Percentiles rank a stretch among this genome's conserved stretches.
phyloP scores from a whole-genome alignment of 768 basidiomycete species.

The Pleurotus cornucopiae region DNA sequence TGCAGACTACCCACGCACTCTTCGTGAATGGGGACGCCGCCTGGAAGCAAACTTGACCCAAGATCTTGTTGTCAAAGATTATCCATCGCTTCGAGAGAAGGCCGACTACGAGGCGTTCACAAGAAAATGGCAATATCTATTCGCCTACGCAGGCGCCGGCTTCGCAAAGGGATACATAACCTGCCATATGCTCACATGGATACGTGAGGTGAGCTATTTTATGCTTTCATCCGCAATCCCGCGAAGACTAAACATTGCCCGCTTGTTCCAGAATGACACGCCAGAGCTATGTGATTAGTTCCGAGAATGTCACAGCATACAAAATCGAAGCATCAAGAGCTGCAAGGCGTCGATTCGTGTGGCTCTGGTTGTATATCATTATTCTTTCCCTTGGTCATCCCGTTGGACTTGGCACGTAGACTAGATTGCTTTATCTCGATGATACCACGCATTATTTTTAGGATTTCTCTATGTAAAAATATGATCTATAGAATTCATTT shows the following conservation, averaged over 20 bases:
- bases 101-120: slow-evolving; percentile 67
- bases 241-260: no score
- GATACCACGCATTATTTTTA: neutral
- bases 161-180: slow-evolving; percentile 80
- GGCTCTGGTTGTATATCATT: slow-evolving; percentile 4
- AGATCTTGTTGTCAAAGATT: slow-evolving; percentile 51
- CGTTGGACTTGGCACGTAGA: slow-evolving; percentile 3
- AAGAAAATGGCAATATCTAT: slow-evolving; percentile 81
- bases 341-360: neutral
- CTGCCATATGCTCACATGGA: slow-evolving; percentile 79
- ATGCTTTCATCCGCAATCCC: no score
- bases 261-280: slow-evolving; percentile 4
- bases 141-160: slow-evolving; percentile 77
- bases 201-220: slow-evolving; percentile 47
- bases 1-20: slow-evolving; percentile 80
- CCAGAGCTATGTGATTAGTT: slow-evolving; percentile 6
- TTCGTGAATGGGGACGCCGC: slow-evolving; percentile 87
- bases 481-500: neutral
- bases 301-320: neutral
- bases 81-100: slow-evolving; percentile 53
- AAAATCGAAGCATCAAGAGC: neutral
- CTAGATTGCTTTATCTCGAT: neutral
- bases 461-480: neutral
- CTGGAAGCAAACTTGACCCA: slow-evolving; percentile 63
- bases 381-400: neutral